Percentiles rank a stretch among this genome's conserved stretches.
Conservation (phyloP, 345 rosid genomes). For the Salix arbutifolia region DNA sequence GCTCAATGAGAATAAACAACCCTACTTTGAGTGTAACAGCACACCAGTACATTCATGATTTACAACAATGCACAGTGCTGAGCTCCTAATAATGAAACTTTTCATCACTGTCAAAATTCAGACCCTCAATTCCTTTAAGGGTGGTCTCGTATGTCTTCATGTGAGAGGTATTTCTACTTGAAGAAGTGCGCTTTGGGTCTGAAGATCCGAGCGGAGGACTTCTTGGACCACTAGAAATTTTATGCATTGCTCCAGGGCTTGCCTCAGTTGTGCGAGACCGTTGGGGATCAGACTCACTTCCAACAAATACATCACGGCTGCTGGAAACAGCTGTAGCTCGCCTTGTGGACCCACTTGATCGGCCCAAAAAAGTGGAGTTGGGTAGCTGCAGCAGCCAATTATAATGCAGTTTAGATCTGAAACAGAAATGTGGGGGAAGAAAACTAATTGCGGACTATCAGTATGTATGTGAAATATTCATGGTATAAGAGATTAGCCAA, state of each 20-base stretch:
- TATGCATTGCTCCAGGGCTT: constrained; percentile 47
- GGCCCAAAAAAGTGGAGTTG: constrained; percentile 51
- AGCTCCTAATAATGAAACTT: constrained; percentile 40
- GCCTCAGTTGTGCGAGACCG: constrained; percentile 45
- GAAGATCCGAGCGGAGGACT: constrained; percentile 53
- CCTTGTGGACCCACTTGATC: constrained; percentile 59
- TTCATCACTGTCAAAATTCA: constrained; percentile 55
- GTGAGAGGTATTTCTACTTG: constrained; percentile 44
- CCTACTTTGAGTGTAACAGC: constrained; percentile 11
- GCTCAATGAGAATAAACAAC: constrained; percentile 14
- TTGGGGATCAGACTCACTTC: constrained; percentile 56
- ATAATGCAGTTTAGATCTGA: constrained; percentile 8
- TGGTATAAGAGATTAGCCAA: not conserved
- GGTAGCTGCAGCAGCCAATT: constrained; percentile 45
- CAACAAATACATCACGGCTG: constrained; percentile 57
- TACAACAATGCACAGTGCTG: constrained; percentile 23
- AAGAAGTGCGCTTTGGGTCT: constrained; percentile 54
- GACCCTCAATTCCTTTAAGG: constrained; percentile 60
- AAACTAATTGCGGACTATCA: not conserved
- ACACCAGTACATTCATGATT: constrained; percentile 32
- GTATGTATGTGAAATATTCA: not conserved
- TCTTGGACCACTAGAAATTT: constrained; percentile 46
- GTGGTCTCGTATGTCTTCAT: constrained; percentile 56
- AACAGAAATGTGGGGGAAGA: not conserved
- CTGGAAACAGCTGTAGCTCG: constrained; percentile 48